phyloP scores from a whole-genome alignment of 78 protist genomes.

The Guillardia theta region DNA sequence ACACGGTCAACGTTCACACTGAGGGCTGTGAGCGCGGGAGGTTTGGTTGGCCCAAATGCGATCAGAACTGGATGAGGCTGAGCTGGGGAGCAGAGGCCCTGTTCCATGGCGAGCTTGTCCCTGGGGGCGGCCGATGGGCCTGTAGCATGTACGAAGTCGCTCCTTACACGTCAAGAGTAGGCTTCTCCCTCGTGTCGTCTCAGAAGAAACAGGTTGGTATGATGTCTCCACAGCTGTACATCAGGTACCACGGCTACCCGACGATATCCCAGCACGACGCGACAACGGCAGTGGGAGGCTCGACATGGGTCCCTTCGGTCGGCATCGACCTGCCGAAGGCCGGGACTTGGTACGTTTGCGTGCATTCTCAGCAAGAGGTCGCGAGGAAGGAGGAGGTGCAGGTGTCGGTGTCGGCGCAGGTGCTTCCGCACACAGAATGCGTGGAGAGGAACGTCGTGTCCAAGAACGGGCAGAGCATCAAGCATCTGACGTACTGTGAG shows the following conservation, averaged over 20 bases:
- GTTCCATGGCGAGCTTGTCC: not conserved
- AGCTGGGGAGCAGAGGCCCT: not conserved
- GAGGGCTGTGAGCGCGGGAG: not conserved
- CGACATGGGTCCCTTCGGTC: not conserved
- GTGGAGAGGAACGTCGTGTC: not conserved
- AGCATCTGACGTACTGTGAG: not conserved
- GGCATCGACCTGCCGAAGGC: not conserved
- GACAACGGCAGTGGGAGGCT: not conserved
- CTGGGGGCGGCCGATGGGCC: not conserved
- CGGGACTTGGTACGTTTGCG: not conserved
- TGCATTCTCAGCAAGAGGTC: not conserved
- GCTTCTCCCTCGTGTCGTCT: not conserved
- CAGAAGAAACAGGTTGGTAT: not conserved
- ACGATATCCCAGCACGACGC: not conserved
- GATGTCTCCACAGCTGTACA: not conserved
- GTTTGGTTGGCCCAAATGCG: constrained; percentile 1
- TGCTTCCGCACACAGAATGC: constrained; percentile 5
- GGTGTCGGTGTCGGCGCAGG: not conserved
- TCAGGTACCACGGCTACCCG: not conserved
- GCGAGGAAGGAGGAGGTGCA: not conserved
- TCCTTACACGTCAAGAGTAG: not conserved
- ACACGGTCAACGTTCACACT: not conserved
- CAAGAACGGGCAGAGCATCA: not conserved
- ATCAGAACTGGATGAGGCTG: not conserved
- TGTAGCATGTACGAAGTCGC: not conserved